Evolutionary conservation across 129 eudicot genomes (phyloP), one percentile per base, ranked within the genome.

Genomic region (Helianthus tuberosus): DNA sequence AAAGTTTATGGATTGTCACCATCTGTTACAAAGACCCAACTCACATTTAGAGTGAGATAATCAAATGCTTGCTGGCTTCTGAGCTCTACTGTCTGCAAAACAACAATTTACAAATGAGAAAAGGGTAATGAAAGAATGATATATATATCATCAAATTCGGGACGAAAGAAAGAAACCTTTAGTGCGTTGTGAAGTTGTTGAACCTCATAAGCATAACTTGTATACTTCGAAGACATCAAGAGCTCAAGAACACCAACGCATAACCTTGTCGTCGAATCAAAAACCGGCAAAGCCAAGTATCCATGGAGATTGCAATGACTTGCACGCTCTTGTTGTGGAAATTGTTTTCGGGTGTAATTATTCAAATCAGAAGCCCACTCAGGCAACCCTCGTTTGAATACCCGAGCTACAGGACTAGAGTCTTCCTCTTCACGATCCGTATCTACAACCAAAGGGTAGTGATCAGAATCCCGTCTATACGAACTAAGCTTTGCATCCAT

Each of bases 61-160:
- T 58, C 64, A 8, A 23, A 32, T 23, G 36, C 36, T n/a, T 58
- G 13, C n/a, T 20, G 29, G 5, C 14, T 58, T 25, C 12, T 58
- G 1, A 58, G 39, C 7, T 58, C 20, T 8, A 58, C 64, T 3
- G 64, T 20, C 64, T 58, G 36, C 64, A 58, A 58, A 11, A 10
- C 39, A 58, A 58, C 64, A 58, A 58, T 58, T 8, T 23, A 23
- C 29, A 58, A 27, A 58, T 58, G 64, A 58, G 51, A 47, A 9
- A 10, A 11, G 10, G 51, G 51, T 10, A 11, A 11, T 47, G 3
- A 47, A 47, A 47, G 46, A 39, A 47, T 47, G 11, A 47, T 3
- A 47, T 47, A 47, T 1, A 0, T 47, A 47, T 47, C 12, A 10
- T 47, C 51, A 47, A 47, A 47, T 10, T 10, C 10, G 51, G 14